Evolutionary conservation across 352 stramenopile genomes (phyloP).

Genomic region (Nothophytophthora sp.): DNA sequence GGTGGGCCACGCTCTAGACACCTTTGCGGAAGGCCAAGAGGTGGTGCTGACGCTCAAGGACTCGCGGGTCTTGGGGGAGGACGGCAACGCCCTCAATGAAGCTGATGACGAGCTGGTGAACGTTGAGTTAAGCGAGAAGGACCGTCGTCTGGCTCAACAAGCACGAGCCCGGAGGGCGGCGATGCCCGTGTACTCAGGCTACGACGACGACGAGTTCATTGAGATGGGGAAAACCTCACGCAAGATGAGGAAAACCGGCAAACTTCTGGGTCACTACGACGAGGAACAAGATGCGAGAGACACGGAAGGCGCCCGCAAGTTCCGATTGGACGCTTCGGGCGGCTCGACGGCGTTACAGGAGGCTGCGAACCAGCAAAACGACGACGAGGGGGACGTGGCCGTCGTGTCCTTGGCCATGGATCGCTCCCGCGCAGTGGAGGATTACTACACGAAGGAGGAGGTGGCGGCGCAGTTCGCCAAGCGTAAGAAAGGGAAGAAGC

Average conservation of each 20-base stretch:
- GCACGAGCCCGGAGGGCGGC: constrained; percentile 39
- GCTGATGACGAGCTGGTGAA: constrained; percentile 85
- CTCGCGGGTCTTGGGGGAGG: constrained; percentile 75
- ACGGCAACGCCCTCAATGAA: constrained; percentile 85
- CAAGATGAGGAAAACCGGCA: constrained; percentile 43
- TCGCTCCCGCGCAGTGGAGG: constrained; percentile 47
- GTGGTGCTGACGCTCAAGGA: constrained; percentile 96
- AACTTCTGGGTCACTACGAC: constrained; percentile 89
- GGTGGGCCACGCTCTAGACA: constrained; percentile 87
- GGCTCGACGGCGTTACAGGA: constrained; percentile 10
- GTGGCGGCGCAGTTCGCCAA: constrained; percentile 82
- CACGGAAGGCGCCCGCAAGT: constrained; percentile 45
- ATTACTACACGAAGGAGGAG: constrained; percentile 89
- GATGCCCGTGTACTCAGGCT: constrained; percentile 92
- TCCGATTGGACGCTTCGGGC: constrained; percentile 52
- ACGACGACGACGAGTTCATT: constrained; percentile 98
- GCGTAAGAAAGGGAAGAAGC: constrained; percentile 81
- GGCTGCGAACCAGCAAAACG: constrained; percentile 14
- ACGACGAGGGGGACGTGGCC: constrained; percentile 38
- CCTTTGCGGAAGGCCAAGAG: constrained; percentile 91
- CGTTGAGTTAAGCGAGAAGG: constrained; percentile 77
- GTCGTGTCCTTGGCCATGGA: constrained; percentile 69
- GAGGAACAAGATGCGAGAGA: constrained; percentile 69
- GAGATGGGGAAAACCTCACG: constrained; percentile 45
- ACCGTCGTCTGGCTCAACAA: constrained; percentile 48